These are phyloP conservation scores for Aspergillus quadrilineatus DNA, from an alignment of 2,329 filamentous ascomycete genomes.

Conservation along the genomic window DNA sequence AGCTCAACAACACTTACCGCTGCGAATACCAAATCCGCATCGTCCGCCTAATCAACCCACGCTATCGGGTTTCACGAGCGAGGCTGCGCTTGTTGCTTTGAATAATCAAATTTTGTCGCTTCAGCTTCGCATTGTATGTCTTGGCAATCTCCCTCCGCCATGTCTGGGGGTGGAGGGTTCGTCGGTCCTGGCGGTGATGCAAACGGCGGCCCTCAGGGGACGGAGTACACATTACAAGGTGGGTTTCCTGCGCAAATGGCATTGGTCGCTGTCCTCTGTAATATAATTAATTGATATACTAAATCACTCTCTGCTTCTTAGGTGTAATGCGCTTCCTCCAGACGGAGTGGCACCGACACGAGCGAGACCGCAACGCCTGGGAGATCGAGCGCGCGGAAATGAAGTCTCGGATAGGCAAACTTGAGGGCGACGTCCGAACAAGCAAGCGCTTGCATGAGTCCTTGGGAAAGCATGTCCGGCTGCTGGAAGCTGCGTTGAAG, in stretches of 20 bases:
- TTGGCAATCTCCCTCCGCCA: slow-evolving; percentile 68
- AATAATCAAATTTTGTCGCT: slow-evolving; percentile 1
- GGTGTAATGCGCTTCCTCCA: slow-evolving; percentile 99
- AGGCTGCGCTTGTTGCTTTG: neutral
- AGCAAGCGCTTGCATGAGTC: slow-evolving; percentile 86
- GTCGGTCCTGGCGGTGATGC: slow-evolving; percentile 47
- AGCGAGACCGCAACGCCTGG: slow-evolving; percentile 96
- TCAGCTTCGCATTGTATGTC: slow-evolving; percentile 53
- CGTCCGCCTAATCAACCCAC: slow-evolving; percentile 7
- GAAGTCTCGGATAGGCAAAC: slow-evolving; percentile 92
- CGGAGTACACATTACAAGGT: slow-evolving; percentile 73
- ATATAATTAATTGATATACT: slow-evolving; percentile 14
- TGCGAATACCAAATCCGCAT: slow-evolving; percentile 19
- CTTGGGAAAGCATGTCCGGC: slow-evolving; percentile 82
- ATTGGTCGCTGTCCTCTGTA: neutral
- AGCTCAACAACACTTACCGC: slow-evolving; percentile 21
- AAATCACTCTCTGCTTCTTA: slow-evolving; percentile 38
- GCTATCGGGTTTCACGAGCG: slow-evolving; percentile 6
- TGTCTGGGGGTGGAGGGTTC: slow-evolving; percentile 56
- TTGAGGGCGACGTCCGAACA: slow-evolving; percentile 85
- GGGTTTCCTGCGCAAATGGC: slow-evolving; percentile 24
- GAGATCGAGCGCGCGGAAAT: slow-evolving; percentile 99
- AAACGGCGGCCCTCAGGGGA: slow-evolving; percentile 56
- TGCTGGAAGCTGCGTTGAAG: slow-evolving; percentile 84
- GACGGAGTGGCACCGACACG: slow-evolving; percentile 98